phyloP scores from a whole-genome alignment of 495 filamentous ascomycete species.

The Lophium mytilinum region DNA sequence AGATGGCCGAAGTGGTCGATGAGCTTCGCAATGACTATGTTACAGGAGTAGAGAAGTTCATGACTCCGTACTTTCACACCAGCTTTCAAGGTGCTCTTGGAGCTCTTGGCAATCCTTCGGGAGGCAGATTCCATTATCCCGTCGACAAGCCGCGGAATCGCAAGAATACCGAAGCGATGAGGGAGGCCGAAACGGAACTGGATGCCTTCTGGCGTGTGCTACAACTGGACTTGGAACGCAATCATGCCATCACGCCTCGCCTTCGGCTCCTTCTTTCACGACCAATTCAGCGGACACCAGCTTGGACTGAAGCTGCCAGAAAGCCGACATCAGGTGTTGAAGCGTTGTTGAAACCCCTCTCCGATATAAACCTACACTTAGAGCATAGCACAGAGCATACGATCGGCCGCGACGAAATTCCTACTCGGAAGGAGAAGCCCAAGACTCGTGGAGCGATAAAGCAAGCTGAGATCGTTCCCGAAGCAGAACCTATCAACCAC shows the following conservation, averaged over 20 bases:
- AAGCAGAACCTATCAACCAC: not conserved
- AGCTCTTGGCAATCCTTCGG: constrained; percentile 28
- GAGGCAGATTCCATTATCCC: constrained; percentile 42
- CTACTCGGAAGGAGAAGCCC: constrained; percentile 28
- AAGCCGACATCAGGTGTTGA: not conserved
- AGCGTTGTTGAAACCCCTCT: constrained; percentile 8
- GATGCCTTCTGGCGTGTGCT: constrained; percentile 42
- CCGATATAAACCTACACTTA: constrained; percentile 23
- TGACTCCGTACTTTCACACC: not conserved
- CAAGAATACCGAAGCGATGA: constrained; percentile 38
- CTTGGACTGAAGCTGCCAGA: constrained; percentile 39
- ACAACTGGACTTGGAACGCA: constrained; percentile 6
- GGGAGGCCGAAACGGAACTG: constrained; percentile 40
- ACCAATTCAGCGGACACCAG: constrained; percentile 40
- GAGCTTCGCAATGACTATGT: constrained; percentile 28
- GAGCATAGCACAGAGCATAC: constrained; percentile 19
- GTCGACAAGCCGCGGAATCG: constrained; percentile 40
- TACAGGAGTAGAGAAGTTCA: constrained; percentile 7
- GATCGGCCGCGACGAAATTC: not conserved
- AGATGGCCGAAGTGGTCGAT: constrained; percentile 18
- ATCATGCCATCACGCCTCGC: not conserved
- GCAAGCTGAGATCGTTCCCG: not conserved
- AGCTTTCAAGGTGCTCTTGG: not conserved
- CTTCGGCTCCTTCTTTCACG: constrained; percentile 28
- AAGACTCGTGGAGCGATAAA: constrained; percentile 37